These are phyloP conservation scores for Penicillium sp. DNA, from an alignment of 2,329 filamentous ascomycete genomes.

Conservation along the genomic window DNA sequence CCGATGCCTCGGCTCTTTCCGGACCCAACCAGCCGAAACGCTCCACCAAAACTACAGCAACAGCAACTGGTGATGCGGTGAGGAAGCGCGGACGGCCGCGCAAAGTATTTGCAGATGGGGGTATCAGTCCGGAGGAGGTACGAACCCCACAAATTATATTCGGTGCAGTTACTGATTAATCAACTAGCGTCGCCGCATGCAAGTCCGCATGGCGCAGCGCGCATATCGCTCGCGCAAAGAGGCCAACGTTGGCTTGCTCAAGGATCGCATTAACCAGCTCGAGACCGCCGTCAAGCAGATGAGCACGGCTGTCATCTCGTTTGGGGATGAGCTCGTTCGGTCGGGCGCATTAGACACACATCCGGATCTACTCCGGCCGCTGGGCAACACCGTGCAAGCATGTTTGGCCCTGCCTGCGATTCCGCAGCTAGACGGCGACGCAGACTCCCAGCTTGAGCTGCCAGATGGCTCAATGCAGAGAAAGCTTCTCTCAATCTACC, in stretches of 20 bases:
- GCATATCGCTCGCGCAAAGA: conserved; percentile 35
- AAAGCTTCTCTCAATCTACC: background rate
- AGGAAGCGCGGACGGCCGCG: conserved; percentile 30
- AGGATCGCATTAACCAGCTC: conserved; percentile 26
- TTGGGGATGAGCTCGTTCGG: conserved; percentile 29
- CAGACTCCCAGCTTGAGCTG: background rate
- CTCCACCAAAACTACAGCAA: background rate
- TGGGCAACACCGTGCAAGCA: conserved; percentile 28
- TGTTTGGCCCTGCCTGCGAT: conserved; percentile 23
- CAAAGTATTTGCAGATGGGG: conserved; percentile 19
- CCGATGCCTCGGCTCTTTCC: background rate
- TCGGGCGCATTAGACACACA: conserved; percentile 27
- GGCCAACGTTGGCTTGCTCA: conserved; percentile 25
- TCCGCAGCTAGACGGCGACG: background rate
- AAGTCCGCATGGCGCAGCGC: conserved; percentile 33
- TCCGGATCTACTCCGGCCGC: conserved; percentile 19
- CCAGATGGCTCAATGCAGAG: background rate
- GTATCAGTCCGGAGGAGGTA: conserved; percentile 28
- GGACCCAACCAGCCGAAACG: conserved; percentile 5
- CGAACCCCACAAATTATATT: background rate
- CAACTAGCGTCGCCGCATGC: conserved; percentile 29
- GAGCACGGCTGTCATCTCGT: conserved; percentile 27
- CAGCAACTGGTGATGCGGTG: background rate
- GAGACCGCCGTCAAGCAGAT: conserved; percentile 30
- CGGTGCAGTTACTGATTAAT: background rate